phyloP scores from a whole-genome alignment of 306 rosid species.

The Citrullus colocynthis region DNA sequence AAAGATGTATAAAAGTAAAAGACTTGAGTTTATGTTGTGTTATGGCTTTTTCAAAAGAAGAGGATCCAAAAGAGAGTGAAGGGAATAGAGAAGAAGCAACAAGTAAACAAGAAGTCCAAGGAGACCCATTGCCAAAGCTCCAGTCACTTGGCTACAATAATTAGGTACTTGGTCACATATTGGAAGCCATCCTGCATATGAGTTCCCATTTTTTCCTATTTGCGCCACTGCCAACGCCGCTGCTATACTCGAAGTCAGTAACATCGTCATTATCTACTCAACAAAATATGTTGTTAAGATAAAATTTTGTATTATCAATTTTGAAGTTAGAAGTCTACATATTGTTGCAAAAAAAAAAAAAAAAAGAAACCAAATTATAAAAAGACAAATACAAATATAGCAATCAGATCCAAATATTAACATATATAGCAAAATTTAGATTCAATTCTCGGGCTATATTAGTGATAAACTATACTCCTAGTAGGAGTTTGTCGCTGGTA shows the following conservation, averaged over 20 bases:
- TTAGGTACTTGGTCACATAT: constrained; percentile 50
- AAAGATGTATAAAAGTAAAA: neutral
- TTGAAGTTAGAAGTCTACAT: no score
- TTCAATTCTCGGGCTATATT: no score
- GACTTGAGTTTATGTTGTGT: neutral
- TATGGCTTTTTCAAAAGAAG: constrained; percentile 28
- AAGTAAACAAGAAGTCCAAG: constrained; percentile 24
- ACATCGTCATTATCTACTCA: constrained; percentile 30
- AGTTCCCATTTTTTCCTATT: constrained; percentile 65
- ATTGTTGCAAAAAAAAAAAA: no score
- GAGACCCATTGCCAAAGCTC: constrained; percentile 40
- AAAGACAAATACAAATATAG: no score
- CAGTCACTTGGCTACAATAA: constrained; percentile 43
- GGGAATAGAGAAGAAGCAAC: constrained; percentile 37
- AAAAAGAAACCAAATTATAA: no score
- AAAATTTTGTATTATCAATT: no score
- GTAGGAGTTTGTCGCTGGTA: no score
- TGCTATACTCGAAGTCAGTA: constrained; percentile 50
- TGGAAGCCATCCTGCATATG: constrained; percentile 67
- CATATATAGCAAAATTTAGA: no score
- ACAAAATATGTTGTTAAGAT: no score
- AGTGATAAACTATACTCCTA: no score
- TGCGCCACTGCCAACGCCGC: constrained; percentile 62
- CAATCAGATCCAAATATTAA: no score
- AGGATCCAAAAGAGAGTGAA: constrained; percentile 48